These are phyloP conservation scores for Chamaecrista fasciculata DNA, from an alignment of 306 rosid genomes.

Conservation along the genomic window DNA sequence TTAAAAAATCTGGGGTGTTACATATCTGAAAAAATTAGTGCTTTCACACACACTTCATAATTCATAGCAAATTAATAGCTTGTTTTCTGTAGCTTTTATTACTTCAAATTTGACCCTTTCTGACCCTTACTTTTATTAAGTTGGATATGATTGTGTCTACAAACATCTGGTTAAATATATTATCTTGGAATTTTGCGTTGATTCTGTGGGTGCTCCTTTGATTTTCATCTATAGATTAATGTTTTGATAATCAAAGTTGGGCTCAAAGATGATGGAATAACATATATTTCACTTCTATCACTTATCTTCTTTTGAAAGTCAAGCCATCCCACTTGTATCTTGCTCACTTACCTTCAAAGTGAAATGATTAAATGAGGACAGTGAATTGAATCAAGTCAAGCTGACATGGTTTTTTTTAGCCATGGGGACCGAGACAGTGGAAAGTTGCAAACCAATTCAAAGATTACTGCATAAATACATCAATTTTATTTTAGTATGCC, in stretches of 20 bases:
- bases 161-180: too few species aligned
- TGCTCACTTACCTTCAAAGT: background rate
- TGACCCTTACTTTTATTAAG: too few species aligned
- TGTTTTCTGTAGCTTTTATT: too few species aligned
- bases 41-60: too few species aligned
- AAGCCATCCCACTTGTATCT: background rate
- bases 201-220: background rate
- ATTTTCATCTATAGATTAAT: background rate
- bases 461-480: background rate
- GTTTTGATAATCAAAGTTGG: background rate
- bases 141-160: too few species aligned
- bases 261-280: background rate
- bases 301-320: background rate
- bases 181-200: background rate
- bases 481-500: too few species aligned
- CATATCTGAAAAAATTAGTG: too few species aligned
- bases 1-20: too few species aligned
- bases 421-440: background rate
- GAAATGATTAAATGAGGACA: too few species aligned
- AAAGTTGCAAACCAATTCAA: background rate
- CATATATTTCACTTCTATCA: background rate
- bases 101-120: too few species aligned
- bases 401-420: background rate
- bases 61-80: too few species aligned
- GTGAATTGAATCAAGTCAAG: background rate